A percentile compares a stretch with the other conserved stretches of the same genome.
Conservation (phyloP, 345 rosid species). For the Trapa incisa region DNA sequence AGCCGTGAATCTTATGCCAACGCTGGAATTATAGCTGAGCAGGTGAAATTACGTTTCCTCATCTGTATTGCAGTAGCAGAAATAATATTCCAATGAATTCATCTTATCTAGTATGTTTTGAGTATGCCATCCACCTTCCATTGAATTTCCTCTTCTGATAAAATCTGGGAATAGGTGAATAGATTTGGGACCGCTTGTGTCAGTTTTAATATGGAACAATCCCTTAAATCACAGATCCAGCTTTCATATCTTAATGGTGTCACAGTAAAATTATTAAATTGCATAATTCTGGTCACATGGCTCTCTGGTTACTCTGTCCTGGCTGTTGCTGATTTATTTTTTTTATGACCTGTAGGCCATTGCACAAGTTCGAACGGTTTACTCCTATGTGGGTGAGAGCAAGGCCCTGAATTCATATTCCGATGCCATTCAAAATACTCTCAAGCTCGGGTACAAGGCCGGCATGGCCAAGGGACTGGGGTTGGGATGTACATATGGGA, state of each 20-base stretch:
- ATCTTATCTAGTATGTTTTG: too few species aligned
- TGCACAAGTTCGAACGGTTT: conserved; percentile 95
- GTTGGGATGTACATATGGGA: conserved; percentile 94
- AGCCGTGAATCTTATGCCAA: conserved; percentile 96
- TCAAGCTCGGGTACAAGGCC: conserved; percentile 96
- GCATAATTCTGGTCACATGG: background rate
- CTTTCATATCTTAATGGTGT: background rate
- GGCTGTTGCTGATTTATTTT: background rate
- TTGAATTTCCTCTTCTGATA: too few species aligned
- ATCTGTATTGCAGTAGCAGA: background rate
- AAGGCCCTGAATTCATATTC: conserved; percentile 85
- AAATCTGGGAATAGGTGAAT: too few species aligned
- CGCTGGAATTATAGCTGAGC: conserved; percentile 94
- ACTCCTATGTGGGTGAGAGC: conserved; percentile 95
- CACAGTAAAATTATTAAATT: background rate
- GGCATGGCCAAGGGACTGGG: conserved; percentile 99
- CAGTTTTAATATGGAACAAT: too few species aligned
- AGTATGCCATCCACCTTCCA: too few species aligned
- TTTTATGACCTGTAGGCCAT: conserved; percentile 40
- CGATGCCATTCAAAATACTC: conserved; percentile 86
- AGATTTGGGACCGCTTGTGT: too few species aligned
- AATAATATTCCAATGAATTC: background rate
- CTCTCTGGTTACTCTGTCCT: background rate
- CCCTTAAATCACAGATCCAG: background rate
- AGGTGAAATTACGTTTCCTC: conserved; percentile 36